Percentiles rank a stretch among this genome's conserved stretches.
Conservation (phyloP, 169 alveolate genomes). For the Babesia ovata region DNA sequence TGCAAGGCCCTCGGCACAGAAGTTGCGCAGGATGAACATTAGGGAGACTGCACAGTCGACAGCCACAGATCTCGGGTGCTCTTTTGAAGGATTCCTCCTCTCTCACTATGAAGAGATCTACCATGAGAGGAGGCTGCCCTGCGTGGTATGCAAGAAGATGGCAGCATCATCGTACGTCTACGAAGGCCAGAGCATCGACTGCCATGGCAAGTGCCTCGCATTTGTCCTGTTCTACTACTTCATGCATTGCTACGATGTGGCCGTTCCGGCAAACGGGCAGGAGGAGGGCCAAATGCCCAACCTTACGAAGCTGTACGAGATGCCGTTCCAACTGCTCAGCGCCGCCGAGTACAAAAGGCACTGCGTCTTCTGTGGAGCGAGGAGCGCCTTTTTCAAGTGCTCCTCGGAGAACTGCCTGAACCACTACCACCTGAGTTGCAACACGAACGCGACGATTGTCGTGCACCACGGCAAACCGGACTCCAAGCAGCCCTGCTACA, state of each 20-base stretch:
- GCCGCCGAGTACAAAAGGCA: not conserved
- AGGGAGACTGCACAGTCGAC: not conserved
- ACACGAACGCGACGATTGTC: slow-evolving; percentile 29
- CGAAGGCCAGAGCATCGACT: slow-evolving; percentile 14
- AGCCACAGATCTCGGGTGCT: slow-evolving; percentile 26
- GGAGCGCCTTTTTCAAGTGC: slow-evolving; percentile 54
- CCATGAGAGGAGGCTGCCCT: slow-evolving; percentile 19
- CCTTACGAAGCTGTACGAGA: slow-evolving; percentile 14
- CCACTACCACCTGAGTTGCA: slow-evolving; percentile 47
- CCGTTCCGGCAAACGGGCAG: not conserved
- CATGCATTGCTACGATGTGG: slow-evolving; percentile 22
- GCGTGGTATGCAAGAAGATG: slow-evolving; percentile 45
- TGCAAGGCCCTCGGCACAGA: not conserved
- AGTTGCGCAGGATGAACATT: not conserved
- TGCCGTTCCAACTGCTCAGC: slow-evolving; percentile 3
- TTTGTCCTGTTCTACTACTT: slow-evolving; percentile 41
- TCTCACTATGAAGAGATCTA: slow-evolving; percentile 31
- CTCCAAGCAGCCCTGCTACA: slow-evolving; percentile 21
- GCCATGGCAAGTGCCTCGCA: slow-evolving; percentile 49
- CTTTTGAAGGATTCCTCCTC: slow-evolving; percentile 48
- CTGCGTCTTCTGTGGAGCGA: slow-evolving; percentile 53
- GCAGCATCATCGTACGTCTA: slow-evolving; percentile 20
- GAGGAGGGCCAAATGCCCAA: not conserved
- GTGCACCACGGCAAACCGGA: slow-evolving; percentile 2
- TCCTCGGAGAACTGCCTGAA: slow-evolving; percentile 36